Percentiles rank a stretch among this genome's conserved stretches.
These are phyloP conservation scores for Dioscorea alata DNA, from an alignment of 106 monocot species.

Conservation along the genomic window DNA sequence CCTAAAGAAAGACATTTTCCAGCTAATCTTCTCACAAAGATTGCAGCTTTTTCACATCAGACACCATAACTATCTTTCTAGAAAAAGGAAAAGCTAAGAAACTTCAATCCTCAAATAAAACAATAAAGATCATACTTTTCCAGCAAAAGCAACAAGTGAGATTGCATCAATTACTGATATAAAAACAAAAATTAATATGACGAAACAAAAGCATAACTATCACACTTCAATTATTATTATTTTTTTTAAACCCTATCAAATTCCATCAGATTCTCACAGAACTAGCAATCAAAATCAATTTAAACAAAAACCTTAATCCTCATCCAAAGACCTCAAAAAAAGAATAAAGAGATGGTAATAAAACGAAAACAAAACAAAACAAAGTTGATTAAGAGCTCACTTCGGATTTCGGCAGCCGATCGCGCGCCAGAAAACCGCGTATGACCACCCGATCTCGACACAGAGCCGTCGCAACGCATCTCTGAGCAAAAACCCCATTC, in stretches of 20 bases:
- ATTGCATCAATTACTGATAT: too few species aligned
- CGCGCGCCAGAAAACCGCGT: constrained; percentile 71
- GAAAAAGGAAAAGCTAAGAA: too few species aligned
- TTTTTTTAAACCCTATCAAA: neutral
- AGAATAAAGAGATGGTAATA: neutral
- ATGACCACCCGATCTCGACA: constrained; percentile 76
- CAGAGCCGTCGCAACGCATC: constrained; percentile 55
- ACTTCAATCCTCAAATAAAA: too few species aligned
- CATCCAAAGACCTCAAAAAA: neutral
- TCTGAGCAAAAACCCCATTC: constrained; percentile 37
- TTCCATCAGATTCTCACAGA: neutral
- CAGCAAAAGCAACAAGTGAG: neutral
- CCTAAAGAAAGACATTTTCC: too few species aligned
- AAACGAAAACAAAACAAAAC: too few species aligned
- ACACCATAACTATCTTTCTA: too few species aligned
- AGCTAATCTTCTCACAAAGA: too few species aligned
- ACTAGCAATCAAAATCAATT: neutral
- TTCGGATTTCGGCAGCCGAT: constrained; percentile 25
- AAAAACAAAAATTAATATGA: too few species aligned
- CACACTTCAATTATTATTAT: neutral
- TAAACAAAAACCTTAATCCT: too few species aligned
- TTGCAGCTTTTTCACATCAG: too few species aligned
- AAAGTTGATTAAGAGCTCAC: constrained; percentile 22
- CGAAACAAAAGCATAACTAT: neutral
- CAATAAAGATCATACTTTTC: neutral